Conservation (phyloP, 2,329 filamentous ascomycete species). For the Balansia obtecta region DNA sequence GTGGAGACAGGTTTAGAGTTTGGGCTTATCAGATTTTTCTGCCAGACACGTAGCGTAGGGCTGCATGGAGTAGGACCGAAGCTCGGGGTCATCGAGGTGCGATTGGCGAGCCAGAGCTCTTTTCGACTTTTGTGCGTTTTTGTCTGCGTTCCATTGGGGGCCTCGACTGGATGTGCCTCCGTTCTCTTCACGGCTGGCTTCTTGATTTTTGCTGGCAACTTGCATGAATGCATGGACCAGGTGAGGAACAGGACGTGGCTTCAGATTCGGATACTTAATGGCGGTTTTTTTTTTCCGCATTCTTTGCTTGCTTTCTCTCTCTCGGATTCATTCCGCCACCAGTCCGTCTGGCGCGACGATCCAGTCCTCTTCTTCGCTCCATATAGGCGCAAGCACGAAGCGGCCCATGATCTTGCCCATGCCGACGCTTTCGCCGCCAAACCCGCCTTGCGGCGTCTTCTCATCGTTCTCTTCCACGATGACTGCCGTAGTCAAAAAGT, state of each 20-base stretch:
- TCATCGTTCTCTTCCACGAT: conserved; percentile 46
- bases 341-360: conserved; percentile 27
- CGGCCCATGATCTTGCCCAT: conserved; percentile 53
- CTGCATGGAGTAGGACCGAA: no score
- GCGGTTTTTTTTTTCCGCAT: neutral
- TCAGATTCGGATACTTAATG: neutral
- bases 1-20: no score
- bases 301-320: neutral
- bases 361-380: conserved; percentile 47
- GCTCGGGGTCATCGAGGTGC: no score
- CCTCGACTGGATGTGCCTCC: no score
- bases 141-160: no score
- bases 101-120: no score
- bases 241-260: neutral
- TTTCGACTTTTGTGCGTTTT: no score
- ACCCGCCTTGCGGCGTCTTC: conserved; percentile 29
- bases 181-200: neutral
- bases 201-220: neutral
- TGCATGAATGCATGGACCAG: neutral
- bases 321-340: conserved; percentile 2
- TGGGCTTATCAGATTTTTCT: no score
- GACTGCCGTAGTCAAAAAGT: conserved; percentile 46
- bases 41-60: no score
- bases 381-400: conserved; percentile 47
- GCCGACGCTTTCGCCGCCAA: conserved; percentile 40